Percentiles rank a stretch among this genome's conserved stretches.
Evolutionary conservation across 257 asterid genomes (phyloP).

Genomic region (Cordia subcordata): DNA sequence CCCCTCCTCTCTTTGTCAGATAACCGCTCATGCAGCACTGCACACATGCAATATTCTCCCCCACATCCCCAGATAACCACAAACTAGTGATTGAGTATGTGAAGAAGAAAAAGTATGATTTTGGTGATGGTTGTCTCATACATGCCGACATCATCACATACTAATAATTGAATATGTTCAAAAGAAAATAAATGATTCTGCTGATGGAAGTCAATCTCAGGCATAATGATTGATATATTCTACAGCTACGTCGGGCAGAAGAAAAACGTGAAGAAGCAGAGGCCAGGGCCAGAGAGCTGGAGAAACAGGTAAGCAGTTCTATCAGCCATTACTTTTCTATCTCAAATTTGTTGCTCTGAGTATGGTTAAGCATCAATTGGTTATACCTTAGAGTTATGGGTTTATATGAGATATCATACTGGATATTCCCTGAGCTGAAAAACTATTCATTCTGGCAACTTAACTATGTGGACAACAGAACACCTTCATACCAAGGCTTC

Average conservation of each 20-base stretch:
- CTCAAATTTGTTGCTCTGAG: background rate
- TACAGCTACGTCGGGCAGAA: constrained; percentile 86
- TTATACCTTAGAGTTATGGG: no score
- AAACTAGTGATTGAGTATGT: background rate
- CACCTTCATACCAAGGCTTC: no score
- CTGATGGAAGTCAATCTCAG: background rate
- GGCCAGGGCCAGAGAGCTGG: constrained; percentile 90
- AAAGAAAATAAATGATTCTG: no score
- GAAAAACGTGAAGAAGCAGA: constrained; percentile 91
- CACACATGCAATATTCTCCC: no score
- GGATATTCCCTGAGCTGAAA: no score
- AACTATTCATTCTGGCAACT: no score
- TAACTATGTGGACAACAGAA: no score
- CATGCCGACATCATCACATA: no score
- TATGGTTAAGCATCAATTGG: no score
- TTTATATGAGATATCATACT: no score
- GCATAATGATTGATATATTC: constrained; percentile 29
- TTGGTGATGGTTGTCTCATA: no score
- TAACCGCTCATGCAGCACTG: background rate
- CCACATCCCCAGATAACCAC: no score
- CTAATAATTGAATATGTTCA: background rate
- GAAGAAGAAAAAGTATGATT: background rate
- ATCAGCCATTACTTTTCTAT: constrained; percentile 8
- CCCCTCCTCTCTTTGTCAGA: background rate
- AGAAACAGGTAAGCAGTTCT: constrained; percentile 68